Evolutionary conservation across 495 filamentous ascomycete genomes (phyloP).

Genomic region (Daldinia concentrica): DNA sequence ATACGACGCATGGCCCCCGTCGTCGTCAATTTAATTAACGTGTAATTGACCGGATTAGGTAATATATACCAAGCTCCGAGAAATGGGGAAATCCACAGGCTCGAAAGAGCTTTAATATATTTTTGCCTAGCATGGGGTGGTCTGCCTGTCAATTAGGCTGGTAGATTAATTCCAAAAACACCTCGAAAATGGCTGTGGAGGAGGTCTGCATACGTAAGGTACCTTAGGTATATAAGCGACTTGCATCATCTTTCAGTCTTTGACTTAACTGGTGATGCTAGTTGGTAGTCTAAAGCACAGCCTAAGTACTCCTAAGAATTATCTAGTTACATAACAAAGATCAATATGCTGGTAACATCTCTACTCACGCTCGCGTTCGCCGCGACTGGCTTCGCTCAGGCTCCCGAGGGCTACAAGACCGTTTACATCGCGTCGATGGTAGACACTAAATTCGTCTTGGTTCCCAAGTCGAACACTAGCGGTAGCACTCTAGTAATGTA

Average conservation of each 20-base stretch:
- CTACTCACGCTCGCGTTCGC: slow-evolving; percentile 55
- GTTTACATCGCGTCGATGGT: slow-evolving; percentile 63
- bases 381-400: slow-evolving; percentile 56
- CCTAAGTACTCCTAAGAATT: slow-evolving; percentile 9
- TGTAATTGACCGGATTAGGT: slow-evolving; percentile 31
- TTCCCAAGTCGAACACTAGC: slow-evolving; percentile 50
- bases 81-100: slow-evolving; percentile 22
- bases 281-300: neutral
- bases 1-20: slow-evolving; percentile 22
- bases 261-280: slow-evolving; percentile 21
- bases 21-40: slow-evolving; percentile 34
- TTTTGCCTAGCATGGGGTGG: slow-evolving; percentile 21
- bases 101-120: slow-evolving; percentile 39
- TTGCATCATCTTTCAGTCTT: slow-evolving; percentile 16
- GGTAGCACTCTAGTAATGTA: slow-evolving; percentile 57
- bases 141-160: slow-evolving; percentile 38
- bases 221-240: slow-evolving; percentile 18
- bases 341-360: slow-evolving; percentile 52
- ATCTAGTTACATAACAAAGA: slow-evolving; percentile 16
- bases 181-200: slow-evolving; percentile 6
- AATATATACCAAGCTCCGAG: slow-evolving; percentile 43
- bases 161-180: slow-evolving; percentile 25
- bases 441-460: slow-evolving; percentile 61
- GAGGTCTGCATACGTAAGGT: neutral
- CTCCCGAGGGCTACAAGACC: slow-evolving; percentile 54